Evolutionary conservation across 2,329 filamentous ascomycete genomes (phyloP), one percentile per base, ranked within the genome.

Genomic region (Ascosphaera apis): DNA sequence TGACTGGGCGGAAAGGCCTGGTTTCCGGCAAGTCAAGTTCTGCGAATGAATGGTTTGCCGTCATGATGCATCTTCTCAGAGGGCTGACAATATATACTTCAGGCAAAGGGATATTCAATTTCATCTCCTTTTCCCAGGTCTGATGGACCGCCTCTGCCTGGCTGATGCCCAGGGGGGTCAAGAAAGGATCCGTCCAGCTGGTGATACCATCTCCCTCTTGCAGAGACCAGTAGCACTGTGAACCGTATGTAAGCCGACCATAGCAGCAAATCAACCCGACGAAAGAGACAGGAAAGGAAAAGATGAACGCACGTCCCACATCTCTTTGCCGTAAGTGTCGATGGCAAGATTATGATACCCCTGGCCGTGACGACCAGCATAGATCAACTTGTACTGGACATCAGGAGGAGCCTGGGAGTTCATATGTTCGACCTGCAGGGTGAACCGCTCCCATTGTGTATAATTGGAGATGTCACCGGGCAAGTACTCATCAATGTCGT

Each of bases 311-410:
- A 66, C 64, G 51, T 75, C 66, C 70, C 70, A 74, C 2, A 60
- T 58, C 11, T 62, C 56, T 0, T 64, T 71, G 19, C 69, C 69
- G 41, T 71, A 73, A 40, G 57, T 62, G 2, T 51, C 46, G 45
- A 74, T 65, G 1, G 68, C 70, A 9, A 68, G 67, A 45, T 75
- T 75, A 51, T 74, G 67, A 40, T 58, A 58, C 3, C 69, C 69
- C 48, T 74, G 61, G 15, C 70, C 70, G 45, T 75, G 70, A 18
- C 70, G 61, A 31, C 65, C 69, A 27, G 72, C 53, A 45, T 66
- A 70, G 27, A 75, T 53, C 1, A 75, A 52, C 36, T 65, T 65
- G 50, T 70, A 72, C 16, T 51, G 50, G 3, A 57, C 55, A 25
- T 53, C 53, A 0, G 45, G 33, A 0, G 47, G 47, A 2, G 51